Evolutionary conservation across 2,329 filamentous ascomycete genomes (phyloP), one percentile per base, ranked within the genome.

Genomic region (Pseudomassariella vexata): DNA sequence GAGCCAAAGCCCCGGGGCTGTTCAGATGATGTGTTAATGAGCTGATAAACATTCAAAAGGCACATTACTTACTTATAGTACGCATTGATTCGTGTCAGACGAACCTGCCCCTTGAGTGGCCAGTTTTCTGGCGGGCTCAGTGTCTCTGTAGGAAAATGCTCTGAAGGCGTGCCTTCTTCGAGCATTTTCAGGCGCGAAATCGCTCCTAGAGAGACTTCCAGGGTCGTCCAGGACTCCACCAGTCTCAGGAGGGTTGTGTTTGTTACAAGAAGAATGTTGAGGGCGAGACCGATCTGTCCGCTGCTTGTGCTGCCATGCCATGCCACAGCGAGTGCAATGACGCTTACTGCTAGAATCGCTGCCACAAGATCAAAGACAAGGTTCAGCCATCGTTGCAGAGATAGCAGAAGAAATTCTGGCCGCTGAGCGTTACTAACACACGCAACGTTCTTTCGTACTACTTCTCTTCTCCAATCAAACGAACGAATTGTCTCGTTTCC

Each of bases 301-400:
- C 52, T 55, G 4, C 32, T 50, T 1, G 43, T 44, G 0, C 25
- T 37, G 2, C 42, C 43, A 12, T 38, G 35, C 3, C 52, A 31
- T 7, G 19, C 12, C 6, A 50, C 35, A 7, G 55, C 54, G 1
- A 57, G 31, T 5, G 36, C 41, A 11, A 61, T 48, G 1, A 49
- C 42, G 8, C 36, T 39, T 0, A 64, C 57, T 0, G 69, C 68
- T 17, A 75, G 52, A 2, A 47, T 60, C 0, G 69, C 68, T 1
- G 68, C 61, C 2, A 73, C 45, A 3, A 72, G 44, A 37, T 75
- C 66, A 1, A 76, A 50, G 0, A 70, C 67, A 3, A 75, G 47
- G 2, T 57, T 65, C 1, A 74, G 59, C 70, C 70, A 76, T 17
- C 65, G 55, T 41, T 75, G 70, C 5, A 74, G 60, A 19, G 62